Conservation (phyloP, 2,329 filamentous ascomycete species). For the Alternaria novae-zelandiae region DNA sequence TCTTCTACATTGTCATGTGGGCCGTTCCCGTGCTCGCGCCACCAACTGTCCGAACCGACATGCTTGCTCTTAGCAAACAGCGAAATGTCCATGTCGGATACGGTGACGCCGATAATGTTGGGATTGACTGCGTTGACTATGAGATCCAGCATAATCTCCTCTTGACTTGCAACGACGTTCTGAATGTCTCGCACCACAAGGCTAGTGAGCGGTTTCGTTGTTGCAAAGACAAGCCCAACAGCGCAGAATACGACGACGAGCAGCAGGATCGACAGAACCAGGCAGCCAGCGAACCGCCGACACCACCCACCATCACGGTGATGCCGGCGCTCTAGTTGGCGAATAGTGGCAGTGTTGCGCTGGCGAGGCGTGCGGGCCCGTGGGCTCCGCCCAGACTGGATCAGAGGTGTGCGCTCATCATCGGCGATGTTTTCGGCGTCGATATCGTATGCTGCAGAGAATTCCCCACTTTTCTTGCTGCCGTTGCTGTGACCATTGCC, state of each 20-base stretch:
- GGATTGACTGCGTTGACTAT: constrained; percentile 89
- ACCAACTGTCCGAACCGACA: constrained; percentile 66
- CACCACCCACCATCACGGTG: constrained; percentile 60
- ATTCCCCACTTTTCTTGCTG: constrained; percentile 65
- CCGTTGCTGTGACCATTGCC: constrained; percentile 41
- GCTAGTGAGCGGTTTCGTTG: constrained; percentile 82
- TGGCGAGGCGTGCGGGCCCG: constrained; percentile 58
- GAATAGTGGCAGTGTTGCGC: constrained; percentile 63
- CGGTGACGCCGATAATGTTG: constrained; percentile 86
- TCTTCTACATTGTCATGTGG: constrained; percentile 31
- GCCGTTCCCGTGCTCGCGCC: constrained; percentile 46
- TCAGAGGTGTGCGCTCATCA: constrained; percentile 85
- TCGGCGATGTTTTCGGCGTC: constrained; percentile 82
- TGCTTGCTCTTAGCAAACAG: constrained; percentile 94
- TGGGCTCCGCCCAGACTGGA: constrained; percentile 68
- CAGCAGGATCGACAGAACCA: constrained; percentile 82
- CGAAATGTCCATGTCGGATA: constrained; percentile 86
- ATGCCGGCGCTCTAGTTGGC: constrained; percentile 76
- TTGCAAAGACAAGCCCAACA: constrained; percentile 87
- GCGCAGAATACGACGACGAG: constrained; percentile 83
- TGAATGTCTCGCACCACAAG: constrained; percentile 81
- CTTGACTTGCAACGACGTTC: constrained; percentile 90
- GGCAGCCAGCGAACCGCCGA: constrained; percentile 82
- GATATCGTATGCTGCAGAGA: constrained; percentile 74
- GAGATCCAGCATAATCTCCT: constrained; percentile 93